Evolutionary conservation across 2,329 filamentous ascomycete species (phyloP), one percentile per base, ranked within the genome.

Genomic region (Paraphoma sp.): DNA sequence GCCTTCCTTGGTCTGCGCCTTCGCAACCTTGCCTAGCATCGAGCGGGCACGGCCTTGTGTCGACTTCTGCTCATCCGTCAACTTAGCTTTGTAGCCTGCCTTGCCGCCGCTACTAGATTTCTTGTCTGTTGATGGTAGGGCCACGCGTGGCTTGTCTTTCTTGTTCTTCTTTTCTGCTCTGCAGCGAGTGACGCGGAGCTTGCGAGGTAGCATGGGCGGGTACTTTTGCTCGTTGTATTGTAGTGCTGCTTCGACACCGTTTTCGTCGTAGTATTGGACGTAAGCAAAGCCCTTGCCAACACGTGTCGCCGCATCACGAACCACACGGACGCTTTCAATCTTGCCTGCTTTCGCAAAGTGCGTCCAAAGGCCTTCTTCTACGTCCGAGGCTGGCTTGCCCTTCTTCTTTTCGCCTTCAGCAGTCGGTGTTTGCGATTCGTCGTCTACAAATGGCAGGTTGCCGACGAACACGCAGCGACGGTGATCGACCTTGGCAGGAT

Each of bases 251-350:
- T 99, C 95, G 45, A 99, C 94, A 44, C 89, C 83, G 69, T 96
- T 97, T 60, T 84, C 87, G 69, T 98, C 92, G 82, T 89, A 68
- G 38, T 99, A 99, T 73, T 99, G 95, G 14, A 99, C 94, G 71
- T 99, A 99, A 60, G 96, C 96, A 72, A 99, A 92, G 4, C 95
- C 95, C 76, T 99, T 99, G 70, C 95, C 93, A 30, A 99, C 92
- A 48, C 96, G 87, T 7, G 96, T 99, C 65, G 90, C 89, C 60
- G 91, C 83, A 72, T 99, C 95, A 53, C 95, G 88, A 48, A 97
- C 86, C 17, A 99, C 93, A 33, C 95, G 90, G 36, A 99, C 96
- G 71, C 89, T 96, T 78, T 99, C 94, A 11, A 99, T 91, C 62
- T 86, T 90, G 64, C 94, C 93, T 59, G 85, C 88, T 73, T 90